A percentile compares a stretch with the other conserved stretches of the same genome.
Evolutionary conservation across 192 early-diverging fungal genomes (phyloP).

Genomic region (Gonapodya sp.): DNA sequence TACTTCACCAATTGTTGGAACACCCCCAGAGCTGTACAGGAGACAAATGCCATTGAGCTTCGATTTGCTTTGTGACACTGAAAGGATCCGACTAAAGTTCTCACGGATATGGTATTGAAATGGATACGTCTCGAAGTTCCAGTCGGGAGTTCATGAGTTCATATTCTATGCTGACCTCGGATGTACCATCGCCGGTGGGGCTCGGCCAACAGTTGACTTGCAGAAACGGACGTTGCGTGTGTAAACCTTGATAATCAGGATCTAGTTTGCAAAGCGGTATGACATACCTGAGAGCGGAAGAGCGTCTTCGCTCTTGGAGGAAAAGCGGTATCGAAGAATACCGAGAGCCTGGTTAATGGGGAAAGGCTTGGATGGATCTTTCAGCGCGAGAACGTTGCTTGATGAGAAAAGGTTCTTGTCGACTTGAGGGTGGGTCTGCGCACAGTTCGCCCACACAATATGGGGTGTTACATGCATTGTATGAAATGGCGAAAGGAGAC

Average conservation of each 20-base stretch:
- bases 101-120: conserved; percentile 82
- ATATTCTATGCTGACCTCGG: conserved; percentile 96
- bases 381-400: conserved; percentile 63
- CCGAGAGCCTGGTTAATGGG: conserved; percentile 74
- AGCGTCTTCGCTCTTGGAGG: conserved; percentile 68
- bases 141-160: conserved; percentile 69
- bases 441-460: background rate
- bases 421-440: conserved; percentile 90
- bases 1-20: conserved; percentile 66
- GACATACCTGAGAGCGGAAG: conserved; percentile 71
- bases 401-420: conserved; percentile 79
- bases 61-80: conserved; percentile 6
- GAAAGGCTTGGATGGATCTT: conserved; percentile 73
- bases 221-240: background rate
- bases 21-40: conserved; percentile 39
- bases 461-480: no score
- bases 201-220: conserved; percentile 98
- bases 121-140: conserved; percentile 74
- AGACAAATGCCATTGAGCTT: background rate
- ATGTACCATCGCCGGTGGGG: conserved; percentile 70
- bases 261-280: background rate
- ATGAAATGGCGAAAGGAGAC: background rate
- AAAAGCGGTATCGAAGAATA: conserved; percentile 81
- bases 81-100: conserved; percentile 14
- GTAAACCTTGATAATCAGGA: no score